Evolutionary conservation across 2,329 filamentous ascomycete species (phyloP).

Genomic region (Rhynchosporium agropyri): DNA sequence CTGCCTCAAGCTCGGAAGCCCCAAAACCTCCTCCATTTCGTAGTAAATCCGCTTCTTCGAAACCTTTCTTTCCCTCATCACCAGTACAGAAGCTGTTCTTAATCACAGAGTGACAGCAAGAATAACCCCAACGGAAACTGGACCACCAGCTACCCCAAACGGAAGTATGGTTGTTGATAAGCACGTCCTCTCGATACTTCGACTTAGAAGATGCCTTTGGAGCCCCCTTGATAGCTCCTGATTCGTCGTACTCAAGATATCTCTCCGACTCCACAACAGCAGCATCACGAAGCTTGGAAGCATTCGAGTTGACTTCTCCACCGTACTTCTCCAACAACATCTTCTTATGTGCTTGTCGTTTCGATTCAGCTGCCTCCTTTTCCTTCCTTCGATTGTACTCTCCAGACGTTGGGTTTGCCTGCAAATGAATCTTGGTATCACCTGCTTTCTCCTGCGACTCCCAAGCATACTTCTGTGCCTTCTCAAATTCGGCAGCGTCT

Average conservation of each 20-base stretch:
- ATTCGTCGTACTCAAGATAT: constrained; percentile 94
- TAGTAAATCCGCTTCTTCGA: constrained; percentile 72
- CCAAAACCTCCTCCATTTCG: constrained; percentile 48
- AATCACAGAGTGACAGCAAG: constrained; percentile 88
- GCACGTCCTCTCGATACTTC: constrained; percentile 88
- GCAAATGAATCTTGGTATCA: constrained; percentile 81
- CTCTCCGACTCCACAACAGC: constrained; percentile 78
- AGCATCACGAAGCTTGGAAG: constrained; percentile 65
- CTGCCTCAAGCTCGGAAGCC: constrained; percentile 39
- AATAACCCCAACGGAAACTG: constrained; percentile 93
- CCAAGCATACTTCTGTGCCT: constrained; percentile 89
- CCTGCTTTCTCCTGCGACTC: constrained; percentile 85
- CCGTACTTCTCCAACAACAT: constrained; percentile 83
- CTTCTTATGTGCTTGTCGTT: constrained; percentile 68
- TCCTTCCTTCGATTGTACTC: constrained; percentile 83
- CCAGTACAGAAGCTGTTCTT: constrained; percentile 99
- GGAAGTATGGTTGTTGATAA: constrained; percentile 86
- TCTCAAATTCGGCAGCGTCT: constrained; percentile 90
- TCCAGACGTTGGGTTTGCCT: constrained; percentile 94
- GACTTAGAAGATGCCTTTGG: constrained; percentile 77
- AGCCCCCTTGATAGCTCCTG: constrained; percentile 85
- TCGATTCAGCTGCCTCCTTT: constrained; percentile 69
- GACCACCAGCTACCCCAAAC: constrained; percentile 99
- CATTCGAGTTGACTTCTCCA: constrained; percentile 59
- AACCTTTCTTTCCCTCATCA: constrained; percentile 80